Percentiles rank a stretch among this genome's conserved stretches.
Conservation (phyloP, 202 grass and related monocot genomes). For the Setaria viridis region DNA sequence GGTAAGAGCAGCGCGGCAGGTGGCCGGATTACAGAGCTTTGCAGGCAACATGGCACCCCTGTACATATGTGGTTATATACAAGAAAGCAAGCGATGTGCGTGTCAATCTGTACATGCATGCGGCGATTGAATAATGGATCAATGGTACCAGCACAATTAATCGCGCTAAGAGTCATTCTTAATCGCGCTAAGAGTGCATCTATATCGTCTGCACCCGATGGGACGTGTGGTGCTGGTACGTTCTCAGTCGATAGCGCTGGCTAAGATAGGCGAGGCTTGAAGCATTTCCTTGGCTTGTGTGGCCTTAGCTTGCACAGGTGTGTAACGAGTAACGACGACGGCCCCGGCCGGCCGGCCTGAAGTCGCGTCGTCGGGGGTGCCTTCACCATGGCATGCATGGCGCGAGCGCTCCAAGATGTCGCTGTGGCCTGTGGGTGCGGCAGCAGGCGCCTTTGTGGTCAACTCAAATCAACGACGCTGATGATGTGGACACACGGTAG, state of each 20-base stretch:
- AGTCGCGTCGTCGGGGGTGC: background rate
- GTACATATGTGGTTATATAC: background rate
- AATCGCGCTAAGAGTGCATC: background rate
- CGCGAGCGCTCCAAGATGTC: no score
- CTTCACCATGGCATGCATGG: background rate
- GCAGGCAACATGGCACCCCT: no score
- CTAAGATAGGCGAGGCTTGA: constrained; percentile 1
- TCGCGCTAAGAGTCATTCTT: no score
- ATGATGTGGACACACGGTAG: no score
- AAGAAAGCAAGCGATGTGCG: background rate
- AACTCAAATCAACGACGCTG: no score
- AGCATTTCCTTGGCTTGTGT: constrained; percentile 29
- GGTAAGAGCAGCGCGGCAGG: background rate
- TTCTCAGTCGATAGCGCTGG: background rate
- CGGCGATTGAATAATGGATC: background rate
- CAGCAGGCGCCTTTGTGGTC: no score
- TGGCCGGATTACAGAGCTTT: no score
- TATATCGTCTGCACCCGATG: background rate
- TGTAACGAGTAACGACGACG: background rate
- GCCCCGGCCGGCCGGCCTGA: no score
- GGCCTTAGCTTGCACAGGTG: background rate
- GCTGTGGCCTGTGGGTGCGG: no score
- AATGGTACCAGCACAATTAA: no score
- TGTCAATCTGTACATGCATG: background rate
- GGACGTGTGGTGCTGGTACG: background rate